phyloP scores from a whole-genome alignment of 75 land plant species.

The Sequoiadendron giganteum region DNA sequence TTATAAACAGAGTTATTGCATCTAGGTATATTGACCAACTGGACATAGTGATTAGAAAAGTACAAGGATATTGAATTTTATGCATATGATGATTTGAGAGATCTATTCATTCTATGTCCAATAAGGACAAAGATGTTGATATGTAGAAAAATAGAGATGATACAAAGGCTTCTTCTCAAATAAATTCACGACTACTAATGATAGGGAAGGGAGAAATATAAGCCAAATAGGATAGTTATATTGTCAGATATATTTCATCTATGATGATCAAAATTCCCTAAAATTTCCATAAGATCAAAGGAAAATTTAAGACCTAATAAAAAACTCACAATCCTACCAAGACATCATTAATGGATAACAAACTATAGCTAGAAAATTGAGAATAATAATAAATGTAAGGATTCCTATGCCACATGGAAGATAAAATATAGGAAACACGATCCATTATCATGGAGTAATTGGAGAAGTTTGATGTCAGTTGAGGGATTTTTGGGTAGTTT shows the following conservation, averaged over 20 bases:
- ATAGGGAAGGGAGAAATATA: neutral
- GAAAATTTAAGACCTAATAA: no score
- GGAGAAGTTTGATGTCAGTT: no score
- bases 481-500: no score
- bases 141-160: neutral
- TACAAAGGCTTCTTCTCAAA: neutral
- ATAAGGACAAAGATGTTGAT: neutral
- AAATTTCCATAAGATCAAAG: neutral
- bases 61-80: slow-evolving; percentile 63
- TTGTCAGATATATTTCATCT: no score
- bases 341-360: no score
- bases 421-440: no score
- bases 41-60: slow-evolving; percentile 34
- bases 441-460: no score
- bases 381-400: no score
- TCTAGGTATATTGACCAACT: slow-evolving; percentile 51
- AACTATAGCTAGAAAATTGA: no score
- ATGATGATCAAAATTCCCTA: neutral
- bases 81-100: slow-evolving; percentile 34
- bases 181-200: neutral
- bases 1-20: slow-evolving; percentile 53
- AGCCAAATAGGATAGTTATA: neutral
- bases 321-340: no score
- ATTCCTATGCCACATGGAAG: no score
- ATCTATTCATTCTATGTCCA: neutral